Conservation (phyloP, 129 eudicot species). For the Pulicaria dysenterica region DNA sequence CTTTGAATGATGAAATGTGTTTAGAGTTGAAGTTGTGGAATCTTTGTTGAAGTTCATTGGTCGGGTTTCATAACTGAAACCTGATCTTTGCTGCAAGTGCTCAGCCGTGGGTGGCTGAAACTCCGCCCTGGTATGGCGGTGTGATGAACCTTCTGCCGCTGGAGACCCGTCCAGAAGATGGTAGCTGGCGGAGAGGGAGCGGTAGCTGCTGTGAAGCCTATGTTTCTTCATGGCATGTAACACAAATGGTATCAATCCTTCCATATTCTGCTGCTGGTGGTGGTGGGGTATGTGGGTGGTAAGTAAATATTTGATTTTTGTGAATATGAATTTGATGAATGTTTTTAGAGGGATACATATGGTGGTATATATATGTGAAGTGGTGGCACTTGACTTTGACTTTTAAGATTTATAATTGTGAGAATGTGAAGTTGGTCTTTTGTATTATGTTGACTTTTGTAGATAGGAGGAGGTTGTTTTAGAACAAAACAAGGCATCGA, state of each 20-base stretch:
- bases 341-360: conserved; percentile 9
- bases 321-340: conserved; percentile 19
- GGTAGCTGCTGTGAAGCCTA: conserved; percentile 45
- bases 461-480: conserved; percentile 29
- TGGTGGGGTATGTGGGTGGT: conserved; percentile 19
- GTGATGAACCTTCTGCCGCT: conserved; percentile 50
- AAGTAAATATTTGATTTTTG: not conserved
- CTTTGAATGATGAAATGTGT: conserved; percentile 25
- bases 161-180: conserved; percentile 40
- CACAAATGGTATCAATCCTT: conserved; percentile 53
- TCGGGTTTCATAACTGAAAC: conserved; percentile 14
- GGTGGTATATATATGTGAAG: conserved; percentile 1
- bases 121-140: conserved; percentile 41
- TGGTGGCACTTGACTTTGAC: conserved; percentile 3
- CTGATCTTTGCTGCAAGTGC: conserved; percentile 31
- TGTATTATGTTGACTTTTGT: conserved; percentile 25
- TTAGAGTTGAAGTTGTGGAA: conserved; percentile 20
- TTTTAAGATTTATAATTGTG: conserved; percentile 5
- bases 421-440: conserved; percentile 22
- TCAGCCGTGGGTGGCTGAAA: conserved; percentile 38
- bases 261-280: conserved; percentile 26
- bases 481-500: conserved; percentile 22
- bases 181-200: conserved; percentile 51
- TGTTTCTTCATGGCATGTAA: conserved; percentile 45
- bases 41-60: conserved; percentile 25